Evolutionary conservation across 1,284 basidiomycete species (phyloP).

Genomic region (Rhodotorula sp.): DNA sequence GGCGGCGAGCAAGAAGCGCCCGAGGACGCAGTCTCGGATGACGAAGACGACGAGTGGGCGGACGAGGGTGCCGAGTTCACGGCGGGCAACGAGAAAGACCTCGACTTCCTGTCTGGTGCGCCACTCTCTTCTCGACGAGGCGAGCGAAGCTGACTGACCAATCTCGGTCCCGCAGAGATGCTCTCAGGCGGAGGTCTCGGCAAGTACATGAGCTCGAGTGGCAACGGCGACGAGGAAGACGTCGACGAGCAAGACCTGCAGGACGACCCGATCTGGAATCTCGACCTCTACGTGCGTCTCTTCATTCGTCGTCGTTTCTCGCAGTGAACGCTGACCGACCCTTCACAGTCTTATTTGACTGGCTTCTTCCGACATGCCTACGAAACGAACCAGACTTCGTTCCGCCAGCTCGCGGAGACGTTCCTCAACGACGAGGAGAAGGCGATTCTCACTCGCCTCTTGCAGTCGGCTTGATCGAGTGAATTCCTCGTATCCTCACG

Average conservation of each 20-base stretch:
- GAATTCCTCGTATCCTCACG: neutral
- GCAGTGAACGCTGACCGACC: constrained; percentile 11
- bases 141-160: neutral
- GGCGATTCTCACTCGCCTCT: constrained; percentile 16
- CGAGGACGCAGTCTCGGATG: constrained; percentile 59
- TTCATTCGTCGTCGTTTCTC: neutral
- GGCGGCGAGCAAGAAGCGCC: constrained; percentile 57
- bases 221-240: constrained; percentile 66
- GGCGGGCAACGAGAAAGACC: constrained; percentile 40
- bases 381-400: constrained; percentile 58
- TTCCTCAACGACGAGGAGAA: constrained; percentile 34
- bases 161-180: constrained; percentile 48
- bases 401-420: constrained; percentile 32
- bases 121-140: neutral
- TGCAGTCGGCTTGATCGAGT: constrained; percentile 6
- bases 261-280: constrained; percentile 78
- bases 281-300: constrained; percentile 75
- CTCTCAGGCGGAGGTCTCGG: constrained; percentile 63
- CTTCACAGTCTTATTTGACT: constrained; percentile 62
- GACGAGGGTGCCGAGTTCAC: constrained; percentile 65
- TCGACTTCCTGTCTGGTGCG: constrained; percentile 37
- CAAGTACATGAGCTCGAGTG: constrained; percentile 61
- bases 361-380: constrained; percentile 70
- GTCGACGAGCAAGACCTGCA: constrained; percentile 69
- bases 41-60: constrained; percentile 87